Percentiles rank a stretch among this genome's conserved stretches.
Conservation (phyloP, 176 grass and related monocot species). For the Poa pratensis region DNA sequence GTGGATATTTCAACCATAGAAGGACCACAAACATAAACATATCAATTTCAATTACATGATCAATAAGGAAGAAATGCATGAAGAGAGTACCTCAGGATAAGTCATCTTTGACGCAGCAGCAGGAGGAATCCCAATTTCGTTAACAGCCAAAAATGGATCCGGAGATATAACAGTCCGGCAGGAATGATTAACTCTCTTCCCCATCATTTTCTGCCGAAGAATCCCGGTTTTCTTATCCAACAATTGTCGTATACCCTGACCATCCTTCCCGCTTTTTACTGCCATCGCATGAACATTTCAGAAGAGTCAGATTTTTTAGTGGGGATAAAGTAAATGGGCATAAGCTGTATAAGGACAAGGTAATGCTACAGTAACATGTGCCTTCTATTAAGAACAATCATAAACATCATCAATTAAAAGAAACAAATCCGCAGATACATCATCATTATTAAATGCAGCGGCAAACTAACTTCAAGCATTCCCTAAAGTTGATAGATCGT, state of each 20-base stretch:
- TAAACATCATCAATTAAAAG: constrained; percentile 13
- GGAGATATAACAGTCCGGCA: constrained; percentile 95
- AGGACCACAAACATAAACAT: constrained; percentile 15
- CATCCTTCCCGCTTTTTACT: constrained; percentile 67
- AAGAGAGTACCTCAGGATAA: constrained; percentile 78
- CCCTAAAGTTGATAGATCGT: constrained; percentile 20
- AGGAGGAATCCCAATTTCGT: constrained; percentile 97
- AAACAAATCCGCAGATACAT: background rate
- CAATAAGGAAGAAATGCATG: constrained; percentile 26
- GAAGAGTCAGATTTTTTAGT: background rate
- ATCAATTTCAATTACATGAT: background rate
- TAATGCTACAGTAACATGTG: constrained; percentile 6
- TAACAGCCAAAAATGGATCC: constrained; percentile 90
- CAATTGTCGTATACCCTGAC: constrained; percentile 72
- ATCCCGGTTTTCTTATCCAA: constrained; percentile 95
- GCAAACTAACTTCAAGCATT: constrained; percentile 22
- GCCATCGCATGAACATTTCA: constrained; percentile 50
- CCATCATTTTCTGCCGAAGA: constrained; percentile 97
- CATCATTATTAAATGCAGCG: constrained; percentile 9
- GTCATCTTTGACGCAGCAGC: constrained; percentile 83
- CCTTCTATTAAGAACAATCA: constrained; percentile 19
- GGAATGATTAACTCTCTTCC: constrained; percentile 97
- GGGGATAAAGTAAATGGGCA: background rate
- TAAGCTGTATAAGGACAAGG: constrained; percentile 8
- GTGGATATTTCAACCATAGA: constrained; percentile 19